Evolutionary conservation across 495 filamentous ascomycete species (phyloP).

Genomic region (Penicillium pancosmium): DNA sequence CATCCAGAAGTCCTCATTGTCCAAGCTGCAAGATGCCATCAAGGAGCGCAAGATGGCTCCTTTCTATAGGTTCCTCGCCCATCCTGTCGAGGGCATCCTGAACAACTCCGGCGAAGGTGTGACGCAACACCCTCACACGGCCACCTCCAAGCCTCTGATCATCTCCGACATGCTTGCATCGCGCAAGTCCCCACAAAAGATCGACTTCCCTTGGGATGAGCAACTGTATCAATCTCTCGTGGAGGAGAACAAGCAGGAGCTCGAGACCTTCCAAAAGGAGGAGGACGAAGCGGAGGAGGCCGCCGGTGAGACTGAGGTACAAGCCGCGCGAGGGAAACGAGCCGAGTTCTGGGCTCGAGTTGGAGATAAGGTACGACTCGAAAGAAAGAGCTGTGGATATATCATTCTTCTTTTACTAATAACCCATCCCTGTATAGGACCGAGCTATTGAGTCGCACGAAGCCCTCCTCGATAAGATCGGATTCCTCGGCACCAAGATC

Average conservation of each 20-base stretch:
- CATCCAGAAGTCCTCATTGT: slow-evolving; percentile 72
- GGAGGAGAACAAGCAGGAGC: slow-evolving; percentile 86
- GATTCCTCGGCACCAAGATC: slow-evolving; percentile 93
- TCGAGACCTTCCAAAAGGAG: slow-evolving; percentile 91
- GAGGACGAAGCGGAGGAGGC: slow-evolving; percentile 93
- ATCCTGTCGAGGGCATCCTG: slow-evolving; percentile 88
- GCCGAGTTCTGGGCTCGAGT: slow-evolving; percentile 94
- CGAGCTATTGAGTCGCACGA: slow-evolving; percentile 91
- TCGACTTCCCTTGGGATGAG: slow-evolving; percentile 88
- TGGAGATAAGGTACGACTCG: slow-evolving; percentile 81
- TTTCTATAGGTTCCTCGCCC: slow-evolving; percentile 91
- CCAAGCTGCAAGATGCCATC: slow-evolving; percentile 91
- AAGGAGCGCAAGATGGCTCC: slow-evolving; percentile 94
- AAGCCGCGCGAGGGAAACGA: slow-evolving; percentile 88
- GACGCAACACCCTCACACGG: slow-evolving; percentile 57
- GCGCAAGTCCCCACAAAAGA: slow-evolving; percentile 58
- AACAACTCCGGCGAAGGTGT: slow-evolving; percentile 75
- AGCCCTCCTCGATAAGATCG: slow-evolving; percentile 89
- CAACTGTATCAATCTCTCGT: slow-evolving; percentile 79
- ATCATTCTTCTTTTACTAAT: not conserved
- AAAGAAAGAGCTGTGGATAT: not conserved
- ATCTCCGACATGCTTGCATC: slow-evolving; percentile 70
- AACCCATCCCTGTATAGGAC: slow-evolving; percentile 59
- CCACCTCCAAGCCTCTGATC: slow-evolving; percentile 58
- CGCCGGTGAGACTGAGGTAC: slow-evolving; percentile 93